Base-by-base conservation (phyloP, 1,139 yeast genomes). In the Blastobotrys proliferans region DNA sequence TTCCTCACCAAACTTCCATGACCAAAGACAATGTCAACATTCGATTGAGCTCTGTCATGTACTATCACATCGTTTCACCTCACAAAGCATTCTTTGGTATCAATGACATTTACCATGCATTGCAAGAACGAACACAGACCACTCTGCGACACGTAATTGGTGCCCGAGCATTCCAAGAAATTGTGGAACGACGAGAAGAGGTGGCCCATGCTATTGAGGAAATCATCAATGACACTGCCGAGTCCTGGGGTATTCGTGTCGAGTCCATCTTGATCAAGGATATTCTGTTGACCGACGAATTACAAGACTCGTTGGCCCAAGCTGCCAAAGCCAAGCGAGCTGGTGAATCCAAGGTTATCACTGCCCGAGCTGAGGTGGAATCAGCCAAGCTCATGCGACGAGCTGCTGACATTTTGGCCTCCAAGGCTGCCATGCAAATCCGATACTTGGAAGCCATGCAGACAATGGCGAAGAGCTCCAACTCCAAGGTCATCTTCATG, bases 391-490 rank as follows among this genome's bases (percentile, higher is more conserved):
- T 81, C 54, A 81, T 82, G 87, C 73, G 90, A 67, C 78, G 80
- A 63, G 87, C 88, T 22, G 86, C 88, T 39, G 87, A 82, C 61
- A 81, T 82, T 45, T 72, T 82, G 58, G 83, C 85, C 28, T 79
- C 85, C 33, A 79, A 80, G 54, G 79, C 87, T 4, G 90, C 88
- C 27, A 80, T 82, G 85, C 88, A 82, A 67, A 82, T 82, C 59
- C 69, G 90, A 62, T 82, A 82, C 61, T 72, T 82, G 62, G 90
- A 82, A 56, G 88, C 88, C n/a, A 78, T 82, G 77, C 86, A 81
- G 63, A 71, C 69, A 48, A 81, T 82, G 87, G 84, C 87, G 27
- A 76, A 70, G 55, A 59, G 73, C 33, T 69, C 85, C 2, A 74
- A 75, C 45, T 67, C 84, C 14, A 79, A 81, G 64, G 88, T 82